Evolutionary conservation across 2,329 filamentous ascomycete species (phyloP), one percentile per base, ranked within the genome.

Genomic region (Pseudocercospora fijiensis): DNA sequence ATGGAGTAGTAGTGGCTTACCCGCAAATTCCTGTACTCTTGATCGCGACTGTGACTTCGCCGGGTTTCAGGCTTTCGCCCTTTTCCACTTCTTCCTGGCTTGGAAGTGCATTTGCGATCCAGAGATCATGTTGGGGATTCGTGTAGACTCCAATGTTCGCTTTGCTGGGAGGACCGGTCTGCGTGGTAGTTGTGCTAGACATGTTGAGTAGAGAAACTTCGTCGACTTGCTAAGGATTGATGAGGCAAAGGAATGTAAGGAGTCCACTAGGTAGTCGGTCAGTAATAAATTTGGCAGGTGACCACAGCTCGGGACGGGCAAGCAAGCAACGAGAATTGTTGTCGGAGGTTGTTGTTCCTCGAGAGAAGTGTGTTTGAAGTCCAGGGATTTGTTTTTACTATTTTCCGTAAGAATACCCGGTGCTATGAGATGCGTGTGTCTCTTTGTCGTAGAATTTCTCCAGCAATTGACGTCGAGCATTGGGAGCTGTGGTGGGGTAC

Each of bases 11-110:
- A 16, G 10, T 28, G 13, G 74, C 82, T 75, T 82, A 95, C 86
- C 94, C 94, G 83, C 95, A 98, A 73, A 98, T 98, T 62, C 95
- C 95, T 7, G 94, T 97, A 79, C 91, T 96, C 79, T 94, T 91
- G 77, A 98, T 87, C 61, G 91, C 91, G 67, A 98, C 78, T 26
- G 91, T 92, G 56, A 97, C 92, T 79, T 97, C 90, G 58, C 93
- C 94, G 24, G 85, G 84, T 79, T 90, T 88, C 72, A 97, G 81
- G 57, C 83, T 84, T 59, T 87, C 89, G 30, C 85, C 85, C 68
- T 84, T 85, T 71, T 88, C 82, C 62, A 96, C 88, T 66, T 87
- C 87, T 76, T 96, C 90, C 26, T 91, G 79, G 51, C 85, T 88
- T 4, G 94, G 94, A 71, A 86, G 83, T 11, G 93, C 88, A 69